Base-by-base conservation (phyloP, 306 rosid genomes). In the Pterocarpus macrocarpus region DNA sequence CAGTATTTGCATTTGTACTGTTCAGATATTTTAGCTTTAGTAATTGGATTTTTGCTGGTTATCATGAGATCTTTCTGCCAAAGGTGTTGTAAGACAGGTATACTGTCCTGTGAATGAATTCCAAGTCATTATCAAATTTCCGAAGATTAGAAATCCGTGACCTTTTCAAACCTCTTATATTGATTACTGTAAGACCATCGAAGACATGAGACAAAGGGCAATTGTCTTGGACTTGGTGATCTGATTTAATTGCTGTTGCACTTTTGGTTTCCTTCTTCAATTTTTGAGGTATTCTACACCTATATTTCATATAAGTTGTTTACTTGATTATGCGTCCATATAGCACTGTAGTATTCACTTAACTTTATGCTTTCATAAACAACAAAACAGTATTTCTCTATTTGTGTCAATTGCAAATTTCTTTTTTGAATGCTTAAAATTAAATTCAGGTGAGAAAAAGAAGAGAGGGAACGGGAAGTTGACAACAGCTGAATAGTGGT, bases 401-500 rank as follows among this genome's bases (percentile, higher is more conserved):
- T 71, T 22, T 45, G 50, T 49, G 34, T 50, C 56, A 32, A 44
- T 36, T 22, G 52, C 8, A 7, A 61, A 8, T 43, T 43, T 43
- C 17, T 33, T 71, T 22, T 81, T 14, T 36, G 15, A 71, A 66
- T 66, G 77, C 50, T 16, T 64, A 56, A 81, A 38, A 22, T 22
- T 22, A 22, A 22, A 22, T 22, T 22, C 28, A 77, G 86, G 81
- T 73, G 64, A 59, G 68, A 36, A 64, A 52, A 64, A 43, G 49
- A 67, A 72, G 85, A 3, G 34, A 66, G 57, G 28, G 28, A 22
- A 22, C 28, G 16, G 28, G 6, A 63, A 39, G 68, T 75, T 78
- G 75, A 11, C 5, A 5, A 38, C 33, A 43, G 45, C 15, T 71
- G 75, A 65, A 94, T 94, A 94, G 92, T 87, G 81, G 73, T 87